A percentile compares a stretch with the other conserved stretches of the same genome.
Conservation (phyloP, 164 flowering plant genomes). For the Vitis cinerea region DNA sequence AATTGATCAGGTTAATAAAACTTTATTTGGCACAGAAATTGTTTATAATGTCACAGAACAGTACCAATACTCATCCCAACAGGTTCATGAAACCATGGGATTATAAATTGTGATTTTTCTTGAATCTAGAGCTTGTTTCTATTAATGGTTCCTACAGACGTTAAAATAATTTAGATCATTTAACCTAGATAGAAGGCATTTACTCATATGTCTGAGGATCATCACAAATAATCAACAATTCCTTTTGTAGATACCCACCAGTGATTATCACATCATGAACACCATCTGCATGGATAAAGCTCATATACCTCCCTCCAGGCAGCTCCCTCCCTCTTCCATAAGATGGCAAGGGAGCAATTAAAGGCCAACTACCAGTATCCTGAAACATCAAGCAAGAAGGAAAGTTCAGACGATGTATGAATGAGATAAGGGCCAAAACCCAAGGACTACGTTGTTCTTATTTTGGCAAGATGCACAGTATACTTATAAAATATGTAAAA, state of each 20-base stretch:
- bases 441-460: background rate
- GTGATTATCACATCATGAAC: conserved; percentile 85
- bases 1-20: background rate
- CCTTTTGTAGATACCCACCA: conserved; percentile 43
- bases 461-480: too few relatives aligned
- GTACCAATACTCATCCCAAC: too few relatives aligned
- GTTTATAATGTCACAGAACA: too few relatives aligned
- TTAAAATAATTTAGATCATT: background rate
- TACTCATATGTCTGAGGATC: background rate
- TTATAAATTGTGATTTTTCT: background rate
- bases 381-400: conserved; percentile 28
- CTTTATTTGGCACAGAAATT: too few relatives aligned
- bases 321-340: conserved; percentile 98
- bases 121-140: background rate
- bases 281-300: conserved; percentile 91
- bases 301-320: conserved; percentile 88
- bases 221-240: background rate
- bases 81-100: background rate
- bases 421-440: background rate
- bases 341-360: conserved; percentile 89
- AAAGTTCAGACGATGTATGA: background rate
- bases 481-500: too few relatives aligned
- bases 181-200: background rate
- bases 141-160: background rate
- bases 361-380: conserved; percentile 78